These are phyloP conservation scores for Lactarius evosmus DNA, from an alignment of 768 basidiomycete genomes.

Conservation along the genomic window DNA sequence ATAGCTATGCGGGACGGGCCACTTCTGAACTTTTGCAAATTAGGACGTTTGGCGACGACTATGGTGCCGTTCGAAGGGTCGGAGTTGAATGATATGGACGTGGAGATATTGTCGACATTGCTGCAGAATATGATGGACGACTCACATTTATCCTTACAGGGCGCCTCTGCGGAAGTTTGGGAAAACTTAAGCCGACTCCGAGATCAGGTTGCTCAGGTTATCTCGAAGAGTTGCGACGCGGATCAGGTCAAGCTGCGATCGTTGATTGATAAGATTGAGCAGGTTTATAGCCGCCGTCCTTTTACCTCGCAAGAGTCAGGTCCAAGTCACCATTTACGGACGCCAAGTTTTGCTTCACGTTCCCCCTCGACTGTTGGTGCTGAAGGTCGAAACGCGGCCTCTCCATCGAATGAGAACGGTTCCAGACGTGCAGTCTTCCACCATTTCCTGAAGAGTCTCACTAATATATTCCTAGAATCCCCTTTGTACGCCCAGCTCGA, in stretches of 20 bases:
- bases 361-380: neutral
- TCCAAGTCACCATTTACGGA: no score
- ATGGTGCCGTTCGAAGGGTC: neutral
- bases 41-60: no score
- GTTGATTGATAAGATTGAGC: neutral
- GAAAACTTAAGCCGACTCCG: neutral
- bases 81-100: neutral
- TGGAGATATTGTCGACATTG: neutral
- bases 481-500: no score
- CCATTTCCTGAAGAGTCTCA: no score
- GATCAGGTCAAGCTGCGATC: neutral
- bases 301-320: no score
- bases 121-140: slow-evolving; percentile 1
- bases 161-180: neutral
- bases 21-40: slow-evolving; percentile 11
- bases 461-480: no score
- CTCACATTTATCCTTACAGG: neutral
- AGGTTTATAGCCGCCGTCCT: neutral
- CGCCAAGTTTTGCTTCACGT: no score
- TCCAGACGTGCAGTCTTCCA: no score
- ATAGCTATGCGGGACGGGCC: slow-evolving; percentile 3
- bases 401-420: neutral
- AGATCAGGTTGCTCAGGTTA: neutral
- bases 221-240: neutral
- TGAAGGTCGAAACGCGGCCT: neutral